phyloP scores from a whole-genome alignment of 345 rosid genomes.

The Eucalyptus brandiana region DNA sequence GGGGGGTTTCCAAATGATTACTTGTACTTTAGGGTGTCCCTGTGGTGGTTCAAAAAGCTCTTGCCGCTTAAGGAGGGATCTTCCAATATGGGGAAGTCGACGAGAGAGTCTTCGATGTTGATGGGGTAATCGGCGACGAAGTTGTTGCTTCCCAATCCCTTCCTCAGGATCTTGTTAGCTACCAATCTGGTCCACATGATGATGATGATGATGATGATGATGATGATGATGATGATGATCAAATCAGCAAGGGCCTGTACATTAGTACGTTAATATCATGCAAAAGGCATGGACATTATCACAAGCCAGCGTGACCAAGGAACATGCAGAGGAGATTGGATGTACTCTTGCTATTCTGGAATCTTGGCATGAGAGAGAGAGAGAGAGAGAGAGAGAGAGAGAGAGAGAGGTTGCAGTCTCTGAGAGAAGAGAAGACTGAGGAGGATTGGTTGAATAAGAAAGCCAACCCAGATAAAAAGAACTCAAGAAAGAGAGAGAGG shows the following conservation, averaged over 20 bases:
- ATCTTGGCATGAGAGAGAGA: background rate
- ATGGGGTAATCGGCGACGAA: conserved; percentile 69
- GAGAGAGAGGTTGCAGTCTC: background rate
- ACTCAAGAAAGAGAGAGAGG: background rate
- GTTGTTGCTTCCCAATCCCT: conserved; percentile 53
- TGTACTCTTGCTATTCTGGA: background rate
- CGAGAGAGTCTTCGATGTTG: background rate
- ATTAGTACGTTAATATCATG: background rate
- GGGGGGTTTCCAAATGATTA: background rate
- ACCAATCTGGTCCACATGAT: conserved; percentile 29
- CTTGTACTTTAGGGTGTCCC: background rate
- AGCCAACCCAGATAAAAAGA: background rate
- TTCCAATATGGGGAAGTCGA: conserved; percentile 12
- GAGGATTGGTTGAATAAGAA: background rate
- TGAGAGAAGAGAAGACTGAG: background rate
- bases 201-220: background rate
- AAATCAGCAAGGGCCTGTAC: background rate
- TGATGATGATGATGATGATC: background rate
- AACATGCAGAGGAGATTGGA: background rate
- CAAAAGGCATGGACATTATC: background rate
- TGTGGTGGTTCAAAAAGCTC: conserved; percentile 13
- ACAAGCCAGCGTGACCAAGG: background rate
- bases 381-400: background rate
- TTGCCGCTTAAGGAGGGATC: conserved; percentile 10
- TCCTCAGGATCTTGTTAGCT: conserved; percentile 55